phyloP scores from a whole-genome alignment of 306 rosid species.

The Prunus mume region DNA sequence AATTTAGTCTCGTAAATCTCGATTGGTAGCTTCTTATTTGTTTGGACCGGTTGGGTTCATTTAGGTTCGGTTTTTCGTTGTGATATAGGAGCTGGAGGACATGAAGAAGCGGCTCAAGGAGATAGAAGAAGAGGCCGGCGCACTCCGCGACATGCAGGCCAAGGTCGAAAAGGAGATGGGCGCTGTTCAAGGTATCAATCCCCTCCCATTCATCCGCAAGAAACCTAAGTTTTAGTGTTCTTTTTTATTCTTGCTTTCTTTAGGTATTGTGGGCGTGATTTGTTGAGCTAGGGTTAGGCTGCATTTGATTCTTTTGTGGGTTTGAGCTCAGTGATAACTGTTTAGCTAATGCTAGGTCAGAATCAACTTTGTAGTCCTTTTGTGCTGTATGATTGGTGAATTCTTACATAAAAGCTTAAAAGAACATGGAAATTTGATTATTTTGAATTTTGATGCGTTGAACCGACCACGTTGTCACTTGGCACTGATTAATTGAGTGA shows the following conservation, averaged over 20 bases:
- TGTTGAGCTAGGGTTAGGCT: slow-evolving; percentile 11
- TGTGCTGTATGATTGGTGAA: background rate
- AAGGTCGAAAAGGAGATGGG: slow-evolving; percentile 99
- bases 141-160: slow-evolving; percentile 98
- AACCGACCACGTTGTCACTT: background rate
- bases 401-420: background rate
- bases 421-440: background rate
- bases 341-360: background rate
- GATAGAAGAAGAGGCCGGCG: slow-evolving; percentile 95
- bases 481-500: background rate
- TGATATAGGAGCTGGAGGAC: slow-evolving; percentile 83
- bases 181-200: slow-evolving; percentile 67
- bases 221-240: background rate
- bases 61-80: background rate
- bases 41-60: background rate
- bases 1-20: slow-evolving; percentile 1
- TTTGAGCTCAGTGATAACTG: background rate
- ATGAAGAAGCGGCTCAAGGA: slow-evolving; percentile 98
- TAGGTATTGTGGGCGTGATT: background rate
- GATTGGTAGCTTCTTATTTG: background rate
- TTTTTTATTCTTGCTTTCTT: background rate
- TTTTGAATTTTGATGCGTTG: background rate
- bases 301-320: background rate
- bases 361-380: background rate
- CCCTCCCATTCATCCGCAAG: background rate